These are phyloP conservation scores for Solanum tarijense DNA, from an alignment of 257 asterid species.

Conservation along the genomic window DNA sequence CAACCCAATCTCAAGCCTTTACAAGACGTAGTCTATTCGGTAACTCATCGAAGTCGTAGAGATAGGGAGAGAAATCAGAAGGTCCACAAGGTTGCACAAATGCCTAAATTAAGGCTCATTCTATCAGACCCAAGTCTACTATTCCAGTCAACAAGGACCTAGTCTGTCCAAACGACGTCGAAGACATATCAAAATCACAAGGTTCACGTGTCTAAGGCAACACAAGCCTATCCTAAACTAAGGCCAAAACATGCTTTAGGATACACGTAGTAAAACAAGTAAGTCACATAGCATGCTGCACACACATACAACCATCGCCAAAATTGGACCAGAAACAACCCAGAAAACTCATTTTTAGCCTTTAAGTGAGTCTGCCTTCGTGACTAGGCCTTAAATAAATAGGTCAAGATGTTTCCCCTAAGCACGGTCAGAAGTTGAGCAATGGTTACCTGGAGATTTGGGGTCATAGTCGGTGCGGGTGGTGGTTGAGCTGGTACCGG, in stretches of 20 bases:
- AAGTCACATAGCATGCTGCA: not conserved
- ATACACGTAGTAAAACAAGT: too few species aligned
- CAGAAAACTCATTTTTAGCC: not conserved
- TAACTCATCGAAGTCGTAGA: not conserved
- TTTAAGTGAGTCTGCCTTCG: not conserved
- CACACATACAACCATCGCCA: not conserved
- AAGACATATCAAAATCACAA: not conserved
- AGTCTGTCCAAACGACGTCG: not conserved
- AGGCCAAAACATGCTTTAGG: not conserved
- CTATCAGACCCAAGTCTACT: not conserved
- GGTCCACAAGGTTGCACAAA: not conserved
- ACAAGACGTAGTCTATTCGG: not conserved
- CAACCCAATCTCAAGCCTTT: not conserved
- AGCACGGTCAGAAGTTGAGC: too few species aligned
- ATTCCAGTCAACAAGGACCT: too few species aligned
- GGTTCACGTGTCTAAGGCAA: not conserved
- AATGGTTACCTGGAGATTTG: not conserved
- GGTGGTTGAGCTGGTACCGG: not conserved
- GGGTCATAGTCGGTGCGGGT: not conserved
- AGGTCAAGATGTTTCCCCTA: accelerated
- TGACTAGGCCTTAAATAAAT: not conserved
- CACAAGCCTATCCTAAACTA: not conserved
- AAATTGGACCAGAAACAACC: not conserved
- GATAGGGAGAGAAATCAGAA: not conserved
- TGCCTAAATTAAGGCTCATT: not conserved